These are phyloP conservation scores for Obelidium mucronatum DNA, from an alignment of 192 early-diverging fungal species.

Conservation along the genomic window DNA sequence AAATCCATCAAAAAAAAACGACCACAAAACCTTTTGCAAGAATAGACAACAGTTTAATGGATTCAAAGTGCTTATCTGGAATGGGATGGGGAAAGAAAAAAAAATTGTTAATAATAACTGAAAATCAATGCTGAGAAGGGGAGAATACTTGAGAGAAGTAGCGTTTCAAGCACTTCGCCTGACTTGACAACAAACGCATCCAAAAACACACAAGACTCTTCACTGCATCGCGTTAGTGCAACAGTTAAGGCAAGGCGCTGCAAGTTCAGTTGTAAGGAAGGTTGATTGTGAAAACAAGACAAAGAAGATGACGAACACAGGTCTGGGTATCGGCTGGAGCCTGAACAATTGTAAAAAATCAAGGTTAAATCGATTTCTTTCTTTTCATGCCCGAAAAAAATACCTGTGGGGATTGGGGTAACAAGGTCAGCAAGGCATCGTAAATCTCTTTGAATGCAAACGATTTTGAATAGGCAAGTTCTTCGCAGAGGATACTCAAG, in stretches of 20 bases:
- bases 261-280: no score
- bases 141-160: no score
- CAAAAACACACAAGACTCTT: not conserved
- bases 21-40: constrained; percentile 8
- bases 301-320: constrained; percentile 1
- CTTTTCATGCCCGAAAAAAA: not conserved
- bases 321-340: constrained; percentile 13
- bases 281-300: no score
- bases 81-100: not conserved
- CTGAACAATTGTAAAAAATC: not conserved
- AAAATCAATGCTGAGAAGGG: not conserved
- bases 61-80: constrained; percentile 4
- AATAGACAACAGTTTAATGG: not conserved
- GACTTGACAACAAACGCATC: constrained; percentile 12
- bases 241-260: constrained; percentile 10
- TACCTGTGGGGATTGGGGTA: not conserved
- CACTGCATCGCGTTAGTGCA: not conserved
- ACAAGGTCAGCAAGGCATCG: not conserved
- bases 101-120: not conserved
- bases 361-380: not conserved
- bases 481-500: not conserved
- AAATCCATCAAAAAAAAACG: not conserved
- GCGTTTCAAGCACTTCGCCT: not conserved
- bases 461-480: not conserved
- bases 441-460: not conserved